Conservation (phyloP, 2,329 filamentous ascomycete genomes). For the Lecanicillium sp. region DNA sequence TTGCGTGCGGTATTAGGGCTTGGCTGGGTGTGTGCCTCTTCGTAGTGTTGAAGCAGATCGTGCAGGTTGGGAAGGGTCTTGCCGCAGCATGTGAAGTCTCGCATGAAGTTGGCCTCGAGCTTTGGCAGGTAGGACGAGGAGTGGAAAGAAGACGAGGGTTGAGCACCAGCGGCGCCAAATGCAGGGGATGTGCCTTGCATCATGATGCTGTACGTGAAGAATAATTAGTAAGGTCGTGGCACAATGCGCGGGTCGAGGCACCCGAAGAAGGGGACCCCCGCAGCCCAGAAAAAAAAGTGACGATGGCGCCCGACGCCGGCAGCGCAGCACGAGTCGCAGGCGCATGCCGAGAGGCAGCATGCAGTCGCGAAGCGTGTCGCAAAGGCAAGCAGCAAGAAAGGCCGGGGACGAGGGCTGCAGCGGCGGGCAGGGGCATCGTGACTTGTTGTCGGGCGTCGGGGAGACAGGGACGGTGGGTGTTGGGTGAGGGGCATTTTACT, state of each 20-base stretch:
- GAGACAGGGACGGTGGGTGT: constrained; percentile 10
- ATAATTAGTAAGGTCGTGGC: constrained; percentile 18
- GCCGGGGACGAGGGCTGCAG: neutral
- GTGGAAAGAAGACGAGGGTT: constrained; percentile 87
- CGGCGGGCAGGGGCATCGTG: neutral
- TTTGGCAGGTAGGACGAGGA: constrained; percentile 95
- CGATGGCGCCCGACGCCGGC: neutral
- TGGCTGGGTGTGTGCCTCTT: constrained; percentile 82
- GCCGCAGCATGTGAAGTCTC: constrained; percentile 93
- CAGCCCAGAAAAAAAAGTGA: constrained; percentile 9
- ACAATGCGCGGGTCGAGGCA: constrained; percentile 11
- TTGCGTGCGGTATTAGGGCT: constrained; percentile 37
- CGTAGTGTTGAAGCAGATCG: constrained; percentile 92
- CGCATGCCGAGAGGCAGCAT: neutral
- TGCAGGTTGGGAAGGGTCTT: constrained; percentile 85
- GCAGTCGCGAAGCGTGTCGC: neutral
- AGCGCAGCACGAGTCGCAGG: neutral
- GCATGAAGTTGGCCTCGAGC: constrained; percentile 95
- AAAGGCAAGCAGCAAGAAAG: neutral
- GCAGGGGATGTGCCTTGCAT: constrained; percentile 91
- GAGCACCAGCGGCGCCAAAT: constrained; percentile 54
- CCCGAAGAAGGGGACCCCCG: constrained; percentile 2
- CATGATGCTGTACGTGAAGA: constrained; percentile 61
- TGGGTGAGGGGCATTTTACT: constrained; percentile 35
- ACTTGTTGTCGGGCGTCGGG: constrained; percentile 19